phyloP scores from a whole-genome alignment of 352 stramenopile genomes.

The Globisporangium yorkense region DNA sequence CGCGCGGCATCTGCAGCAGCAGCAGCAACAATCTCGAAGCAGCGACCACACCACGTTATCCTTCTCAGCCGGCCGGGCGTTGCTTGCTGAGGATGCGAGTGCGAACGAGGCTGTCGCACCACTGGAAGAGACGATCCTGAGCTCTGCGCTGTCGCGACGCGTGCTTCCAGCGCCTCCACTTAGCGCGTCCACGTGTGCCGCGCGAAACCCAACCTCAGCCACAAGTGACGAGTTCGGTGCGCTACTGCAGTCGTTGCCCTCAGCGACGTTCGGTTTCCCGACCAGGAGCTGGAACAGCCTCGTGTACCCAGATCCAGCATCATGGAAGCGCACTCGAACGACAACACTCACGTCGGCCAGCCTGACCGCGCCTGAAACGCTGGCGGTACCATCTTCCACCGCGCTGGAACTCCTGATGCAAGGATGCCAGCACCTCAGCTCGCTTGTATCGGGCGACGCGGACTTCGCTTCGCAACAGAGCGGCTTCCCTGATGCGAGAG shows the following conservation, averaged over 20 bases:
- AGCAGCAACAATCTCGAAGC: no score
- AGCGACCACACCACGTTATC: no score
- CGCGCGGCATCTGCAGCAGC: slow-evolving; percentile 24
- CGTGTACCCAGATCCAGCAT: not conserved
- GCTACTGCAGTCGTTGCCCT: not conserved
- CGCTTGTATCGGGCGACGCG: not conserved
- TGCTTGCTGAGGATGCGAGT: not conserved
- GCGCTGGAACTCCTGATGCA: not conserved
- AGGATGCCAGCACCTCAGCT: not conserved
- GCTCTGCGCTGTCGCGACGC: slow-evolving; percentile 2
- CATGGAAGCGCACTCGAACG: not conserved
- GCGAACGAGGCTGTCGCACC: not conserved
- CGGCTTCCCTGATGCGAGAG: not conserved
- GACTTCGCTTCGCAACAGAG: not conserved
- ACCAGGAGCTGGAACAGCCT: not conserved
- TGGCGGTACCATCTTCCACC: not conserved
- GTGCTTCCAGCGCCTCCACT: not conserved
- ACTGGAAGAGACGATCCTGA: slow-evolving; percentile 14
- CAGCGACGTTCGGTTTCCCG: slow-evolving; percentile 1
- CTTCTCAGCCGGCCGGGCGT: no score
- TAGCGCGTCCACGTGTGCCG: not conserved
- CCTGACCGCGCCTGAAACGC: not conserved
- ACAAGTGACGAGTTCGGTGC: not conserved
- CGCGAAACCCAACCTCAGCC: no score
- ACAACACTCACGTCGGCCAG: not conserved